Base-by-base conservation (phyloP, 1,284 basidiomycete genomes). In the Ustanciosporium gigantosporum region DNA sequence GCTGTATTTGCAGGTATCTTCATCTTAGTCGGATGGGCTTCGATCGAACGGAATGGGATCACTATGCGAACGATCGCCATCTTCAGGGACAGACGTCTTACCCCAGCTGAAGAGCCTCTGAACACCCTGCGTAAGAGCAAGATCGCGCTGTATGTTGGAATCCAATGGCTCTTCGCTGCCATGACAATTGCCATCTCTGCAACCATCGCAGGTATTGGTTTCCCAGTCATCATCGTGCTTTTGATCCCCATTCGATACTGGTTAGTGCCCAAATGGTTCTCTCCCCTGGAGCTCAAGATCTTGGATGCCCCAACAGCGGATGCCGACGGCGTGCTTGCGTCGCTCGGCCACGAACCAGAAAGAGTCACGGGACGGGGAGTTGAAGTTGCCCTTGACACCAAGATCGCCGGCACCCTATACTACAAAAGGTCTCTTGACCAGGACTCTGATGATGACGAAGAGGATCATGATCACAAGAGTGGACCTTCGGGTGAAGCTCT, bases 121-220 rank as follows among this genome's bases (percentile, higher is more conserved):
- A 83, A 82, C 25, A 82, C 81, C 64, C 87, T 97, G 21, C 84
- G 88, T 43, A 87, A 85, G 71, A 86, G 84, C 0, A 83, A 88
- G 31, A 86, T 96, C 45, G 68, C 87, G n/a, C 78, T 90, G 6
- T 96, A 91, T 76, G 81, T 91, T 2, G 79, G 81, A 5, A 83
- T 95, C 25, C 90, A 97, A 78, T 84, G 95, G 42, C 61, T 88
- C 5, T 90, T 88, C 11, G 96, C 96, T 66, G 91, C 87, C 0
- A 86, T 87, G 5, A 93, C 91, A 0, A 91, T 95, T 75, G 89
- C 89, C 0, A 87, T 96, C 66, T 91, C 90, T 0, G 91, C 95
- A 77, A 96, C 91, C 0, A 87, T 90, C 42, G 73, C 78, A 27
- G 60, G 65, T 0, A 91, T 95, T 47, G 91, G 89, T 1, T 96